Conservation (phyloP, 345 rosid species). For the Arabis alpina region DNA sequence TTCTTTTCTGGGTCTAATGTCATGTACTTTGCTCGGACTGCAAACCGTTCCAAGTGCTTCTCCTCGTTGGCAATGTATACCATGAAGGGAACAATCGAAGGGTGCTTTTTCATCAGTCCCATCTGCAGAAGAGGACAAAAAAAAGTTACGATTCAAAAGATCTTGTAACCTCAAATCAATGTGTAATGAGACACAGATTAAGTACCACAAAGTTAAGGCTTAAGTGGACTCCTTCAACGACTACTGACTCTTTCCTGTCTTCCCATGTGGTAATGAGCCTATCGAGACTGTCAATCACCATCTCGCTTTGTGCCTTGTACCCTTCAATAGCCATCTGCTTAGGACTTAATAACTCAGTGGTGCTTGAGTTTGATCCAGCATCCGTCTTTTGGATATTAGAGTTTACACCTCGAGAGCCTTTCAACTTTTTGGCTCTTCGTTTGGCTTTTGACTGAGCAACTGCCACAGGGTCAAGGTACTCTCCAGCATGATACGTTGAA, state of each 20-base stretch:
- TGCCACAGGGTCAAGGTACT: conserved; percentile 86
- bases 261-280: conserved; percentile 98
- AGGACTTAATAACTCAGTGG: conserved; percentile 60
- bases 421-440: conserved; percentile 71
- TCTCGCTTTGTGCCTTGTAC: conserved; percentile 98
- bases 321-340: conserved; percentile 99
- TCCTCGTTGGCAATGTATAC: conserved; percentile 91
- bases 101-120: conserved; percentile 99
- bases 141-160: background rate
- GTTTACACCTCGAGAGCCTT: conserved; percentile 54
- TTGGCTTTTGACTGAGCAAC: conserved; percentile 95
- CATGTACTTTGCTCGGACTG: conserved; percentile 99
- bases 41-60: conserved; percentile 97
- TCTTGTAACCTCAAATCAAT: conserved; percentile 5
- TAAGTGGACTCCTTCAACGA: conserved; percentile 98
- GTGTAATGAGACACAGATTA: conserved; percentile 17
- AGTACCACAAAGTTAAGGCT: conserved; percentile 99
- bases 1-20: conserved; percentile 94
- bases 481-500: conserved; percentile 99
- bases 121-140: conserved; percentile 52
- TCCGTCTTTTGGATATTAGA: conserved; percentile 49
- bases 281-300: conserved; percentile 99
- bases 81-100: conserved; percentile 98
- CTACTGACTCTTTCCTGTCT: conserved; percentile 90
- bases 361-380: conserved; percentile 42